Evolutionary conservation across 148 eudicot genomes (phyloP).

Genomic region (Agrostemma githago): DNA sequence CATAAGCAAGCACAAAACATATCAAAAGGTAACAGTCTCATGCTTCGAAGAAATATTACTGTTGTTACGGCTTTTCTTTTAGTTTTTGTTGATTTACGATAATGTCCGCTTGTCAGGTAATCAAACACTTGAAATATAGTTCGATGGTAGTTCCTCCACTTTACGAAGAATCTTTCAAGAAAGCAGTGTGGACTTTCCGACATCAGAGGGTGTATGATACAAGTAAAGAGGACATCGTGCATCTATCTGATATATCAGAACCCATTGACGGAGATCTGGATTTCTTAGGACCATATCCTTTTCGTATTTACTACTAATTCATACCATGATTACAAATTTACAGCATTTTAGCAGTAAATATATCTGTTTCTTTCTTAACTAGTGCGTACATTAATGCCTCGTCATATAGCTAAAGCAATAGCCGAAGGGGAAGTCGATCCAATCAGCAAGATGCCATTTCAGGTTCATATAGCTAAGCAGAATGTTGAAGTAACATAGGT

Average conservation of each 20-base stretch:
- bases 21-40: constrained; percentile 52
- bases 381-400: constrained; percentile 53
- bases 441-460: constrained; percentile 66
- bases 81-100: background rate
- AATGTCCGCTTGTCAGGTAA: constrained; percentile 44
- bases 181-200: constrained; percentile 83
- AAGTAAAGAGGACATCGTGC: constrained; percentile 56
- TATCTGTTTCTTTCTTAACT: constrained; percentile 49
- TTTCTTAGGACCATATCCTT: constrained; percentile 99
- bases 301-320: constrained; percentile 18
- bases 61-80: background rate
- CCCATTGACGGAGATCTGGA: constrained; percentile 47
- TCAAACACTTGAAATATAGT: constrained; percentile 78
- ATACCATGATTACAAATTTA: background rate
- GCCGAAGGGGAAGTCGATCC: constrained; percentile 89
- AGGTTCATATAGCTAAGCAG: constrained; percentile 39
- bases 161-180: constrained; percentile 83
- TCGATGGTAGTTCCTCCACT: constrained; percentile 58
- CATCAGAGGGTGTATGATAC: constrained; percentile 96
- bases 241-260: constrained; percentile 48
- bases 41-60: background rate
- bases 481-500: background rate
- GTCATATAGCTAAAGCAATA: constrained; percentile 62
- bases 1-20: constrained; percentile 66
- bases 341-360: background rate